Base-by-base conservation (phyloP, 2,329 filamentous ascomycete genomes). In the Colletotrichum tropicicola region DNA sequence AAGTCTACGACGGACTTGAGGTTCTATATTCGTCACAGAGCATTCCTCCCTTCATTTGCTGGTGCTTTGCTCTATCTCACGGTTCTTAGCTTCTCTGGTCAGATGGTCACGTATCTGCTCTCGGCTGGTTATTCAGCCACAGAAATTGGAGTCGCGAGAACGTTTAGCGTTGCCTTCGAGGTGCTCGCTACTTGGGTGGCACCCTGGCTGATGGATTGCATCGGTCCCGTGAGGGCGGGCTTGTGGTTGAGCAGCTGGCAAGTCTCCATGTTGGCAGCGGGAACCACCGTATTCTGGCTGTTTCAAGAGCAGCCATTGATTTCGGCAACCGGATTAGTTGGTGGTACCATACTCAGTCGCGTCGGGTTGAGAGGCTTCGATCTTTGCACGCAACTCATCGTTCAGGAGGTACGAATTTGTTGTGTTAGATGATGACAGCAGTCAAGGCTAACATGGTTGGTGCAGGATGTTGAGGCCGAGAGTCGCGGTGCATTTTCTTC, bases 401-500 rank as follows among this genome's bases (percentile, higher is more conserved):
- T 91, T 0, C 89, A 91, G 71, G 86, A 89, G 70, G 87, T 87
- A 68, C 19, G 27, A 8, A 21, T 30, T 12, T 23, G 5, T 25
- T 15, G n/a, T 25, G 15, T n/a, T 12, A 39, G 7, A 39, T n/a
- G 37, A 19, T 19, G 13, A 44, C 19, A 32, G n/a, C n/a, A n/a
- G n/a, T n/a, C n/a, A 28, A 8, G 4, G 39, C n/a, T 44, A 44
- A 56, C 28, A 6, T 2, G 8, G 23, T 19, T 7, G 5, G 2
- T 25, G 1, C 37, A 89, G 86, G 83, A 85, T 57, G 82, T 90
- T 19, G 80, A 85, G 41, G 77, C 80, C 15, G 75, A 81, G n/a
- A 73, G 81, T 39, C 85, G 92, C n/a, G 91, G 90, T 1, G 78
- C 83, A 0, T 94, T 94, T 69, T 93, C 91, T 0, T 80, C 89